Percentiles rank a stretch among this genome's conserved stretches.
These are phyloP conservation scores for Emmonsia crescens DNA, from an alignment of 2,329 filamentous ascomycete genomes.

Conservation along the genomic window DNA sequence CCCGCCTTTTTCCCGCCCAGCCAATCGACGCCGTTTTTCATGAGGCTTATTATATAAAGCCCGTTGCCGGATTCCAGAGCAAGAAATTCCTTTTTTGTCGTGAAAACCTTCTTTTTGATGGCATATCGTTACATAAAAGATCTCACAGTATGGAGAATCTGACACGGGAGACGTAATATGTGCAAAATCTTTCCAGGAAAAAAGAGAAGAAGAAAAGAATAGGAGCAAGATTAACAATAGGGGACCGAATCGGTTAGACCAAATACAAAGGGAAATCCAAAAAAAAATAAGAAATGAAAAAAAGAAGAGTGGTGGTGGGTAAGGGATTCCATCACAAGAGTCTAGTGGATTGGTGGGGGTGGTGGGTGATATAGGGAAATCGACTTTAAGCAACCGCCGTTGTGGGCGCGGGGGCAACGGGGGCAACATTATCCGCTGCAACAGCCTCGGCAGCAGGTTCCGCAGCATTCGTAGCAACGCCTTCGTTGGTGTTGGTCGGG, in stretches of 20 bases:
- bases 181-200: conserved; percentile 19
- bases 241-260: conserved; percentile 16
- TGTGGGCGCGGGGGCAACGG: conserved; percentile 31
- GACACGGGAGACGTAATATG: conserved; percentile 26
- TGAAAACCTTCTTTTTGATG: background rate
- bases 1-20: conserved; percentile 3
- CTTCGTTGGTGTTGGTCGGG: conserved; percentile 52
- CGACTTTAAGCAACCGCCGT: conserved; percentile 11
- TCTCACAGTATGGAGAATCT: conserved; percentile 19
- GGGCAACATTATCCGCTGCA: conserved; percentile 15
- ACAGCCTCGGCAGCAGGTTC: conserved; percentile 16
- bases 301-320: background rate
- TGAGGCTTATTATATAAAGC: conserved; percentile 10
- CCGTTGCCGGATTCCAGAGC: conserved; percentile 23
- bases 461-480: conserved; percentile 9
- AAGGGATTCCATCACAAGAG: background rate
- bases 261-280: conserved; percentile 19
- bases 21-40: conserved; percentile 31
- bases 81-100: conserved; percentile 24
- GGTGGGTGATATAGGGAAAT: background rate
- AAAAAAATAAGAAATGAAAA: background rate
- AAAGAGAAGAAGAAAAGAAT: background rate
- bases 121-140: conserved; percentile 29
- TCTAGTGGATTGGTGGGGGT: background rate
- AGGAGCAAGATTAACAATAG: conserved; percentile 7